Evolutionary conservation across 2,329 filamentous ascomycete species (phyloP), one percentile per base, ranked within the genome.

Genomic region (Sodiomyces alkalinus): DNA sequence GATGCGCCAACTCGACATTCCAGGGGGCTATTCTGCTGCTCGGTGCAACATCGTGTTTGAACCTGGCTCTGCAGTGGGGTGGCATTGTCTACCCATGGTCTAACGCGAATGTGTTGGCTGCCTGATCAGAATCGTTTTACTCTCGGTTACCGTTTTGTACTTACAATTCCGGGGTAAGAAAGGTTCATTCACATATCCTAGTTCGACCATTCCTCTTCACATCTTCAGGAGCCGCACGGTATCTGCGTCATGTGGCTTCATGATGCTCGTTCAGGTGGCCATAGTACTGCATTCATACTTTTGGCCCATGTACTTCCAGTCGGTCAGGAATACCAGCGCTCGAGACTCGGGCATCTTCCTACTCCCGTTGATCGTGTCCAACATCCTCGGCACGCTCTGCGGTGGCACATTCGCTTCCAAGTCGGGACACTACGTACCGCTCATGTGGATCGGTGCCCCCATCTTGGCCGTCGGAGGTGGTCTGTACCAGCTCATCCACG

Each of bases 261-360:
- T 40, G 7, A 32, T 35, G 1, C 9, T 45, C 2, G 19, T 41
- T 5, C 39, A 43, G 13, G 39, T 39, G 2, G 41, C 31, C 0
- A 41, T 42, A 26, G 43, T 38, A 1, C 32, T 33, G 3, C 42
- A 44, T 35, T 41, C 10, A 6, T 34, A 34, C 22, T 34, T 27
- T 22, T 29, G 26, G 26, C 32, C 34, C 1, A 30, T 36, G 15
- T 45, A 44, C 17, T 46, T 47, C 17, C 42, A 46, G 27, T 40
- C 41, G 1, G 39, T 30, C 3, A 27, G 9, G 19, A 22, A 30
- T 19, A 36, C 16, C 14, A 30, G n/a, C 19, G 29, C 32, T 4
- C 22, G 11, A 27, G 15, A 27, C 16, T 34, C 29, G 6, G 34
- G 32, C 2, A 26, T 36, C 7, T 11, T 17, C 16, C 12, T 27